Evolutionary conservation across 1,284 basidiomycete species (phyloP).

Genomic region (Ustilago cynodontis): DNA sequence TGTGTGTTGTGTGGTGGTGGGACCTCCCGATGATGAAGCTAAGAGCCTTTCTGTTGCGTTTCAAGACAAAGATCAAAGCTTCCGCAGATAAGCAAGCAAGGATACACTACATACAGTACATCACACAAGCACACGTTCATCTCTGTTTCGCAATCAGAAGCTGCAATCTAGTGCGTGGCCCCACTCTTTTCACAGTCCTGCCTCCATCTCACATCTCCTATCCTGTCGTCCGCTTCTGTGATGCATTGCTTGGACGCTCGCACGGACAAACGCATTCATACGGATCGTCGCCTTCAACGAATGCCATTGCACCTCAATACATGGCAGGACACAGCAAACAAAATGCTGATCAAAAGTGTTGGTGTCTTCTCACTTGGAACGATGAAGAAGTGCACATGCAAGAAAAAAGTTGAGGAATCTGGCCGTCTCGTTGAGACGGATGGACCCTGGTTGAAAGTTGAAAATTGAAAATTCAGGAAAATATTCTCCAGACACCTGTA

Average conservation of each 20-base stretch:
- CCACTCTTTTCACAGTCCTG: background rate
- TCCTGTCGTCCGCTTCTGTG: background rate
- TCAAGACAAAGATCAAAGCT: conserved; percentile 1
- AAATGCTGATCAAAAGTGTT: no score
- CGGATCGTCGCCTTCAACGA: no score
- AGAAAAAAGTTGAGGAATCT: no score
- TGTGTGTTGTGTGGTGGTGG: conserved; percentile 1
- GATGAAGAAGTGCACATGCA: background rate
- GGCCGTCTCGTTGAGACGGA: no score
- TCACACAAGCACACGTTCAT: background rate
- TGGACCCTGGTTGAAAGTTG: no score
- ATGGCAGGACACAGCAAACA: no score
- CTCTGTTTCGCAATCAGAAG: background rate
- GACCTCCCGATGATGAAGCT: background rate
- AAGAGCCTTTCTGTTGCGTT: background rate
- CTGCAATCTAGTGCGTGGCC: background rate
- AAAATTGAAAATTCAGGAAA: no score
- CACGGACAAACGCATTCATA: no score
- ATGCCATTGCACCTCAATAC: no score
- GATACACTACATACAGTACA: background rate
- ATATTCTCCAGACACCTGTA: no score
- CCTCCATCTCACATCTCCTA: background rate
- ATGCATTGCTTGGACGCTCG: background rate
- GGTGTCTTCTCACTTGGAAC: no score
- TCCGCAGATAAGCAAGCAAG: background rate